These are phyloP conservation scores for Xylariomycetidae sp. DNA, from an alignment of 2,329 filamentous ascomycete species.

Conservation along the genomic window DNA sequence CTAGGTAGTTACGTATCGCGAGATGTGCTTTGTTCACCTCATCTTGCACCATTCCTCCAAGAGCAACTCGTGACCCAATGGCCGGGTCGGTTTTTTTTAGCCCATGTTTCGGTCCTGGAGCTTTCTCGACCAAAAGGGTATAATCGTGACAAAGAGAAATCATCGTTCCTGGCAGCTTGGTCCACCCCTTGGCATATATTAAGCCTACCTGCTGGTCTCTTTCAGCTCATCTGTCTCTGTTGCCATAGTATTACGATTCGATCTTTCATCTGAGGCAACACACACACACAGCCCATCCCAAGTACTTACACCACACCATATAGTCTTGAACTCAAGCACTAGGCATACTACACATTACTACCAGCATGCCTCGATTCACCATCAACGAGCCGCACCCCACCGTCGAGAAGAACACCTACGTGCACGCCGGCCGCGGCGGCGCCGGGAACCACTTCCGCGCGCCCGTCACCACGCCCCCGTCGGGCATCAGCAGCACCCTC, in stretches of 20 bases:
- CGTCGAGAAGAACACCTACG: constrained; percentile 40
- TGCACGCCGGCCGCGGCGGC: constrained; percentile 51
- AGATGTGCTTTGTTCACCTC: too few relatives aligned
- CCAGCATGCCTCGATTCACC: constrained; percentile 37
- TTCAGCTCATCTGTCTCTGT: constrained; percentile 1
- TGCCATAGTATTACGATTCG: constrained; percentile 2
- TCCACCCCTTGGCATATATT: constrained; percentile 20
- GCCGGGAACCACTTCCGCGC: constrained; percentile 52
- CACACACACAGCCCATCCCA: constrained; percentile 1
- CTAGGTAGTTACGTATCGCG: too few relatives aligned
- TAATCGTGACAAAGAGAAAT: constrained; percentile 27
- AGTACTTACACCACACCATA: constrained; percentile 7
- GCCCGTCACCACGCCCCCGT: constrained; percentile 34
- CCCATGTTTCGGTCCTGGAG: too few relatives aligned
- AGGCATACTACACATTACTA: constrained; percentile 1
- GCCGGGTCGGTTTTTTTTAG: too few relatives aligned
- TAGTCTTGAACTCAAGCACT: constrained; percentile 5
- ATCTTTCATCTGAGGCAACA: neutral
- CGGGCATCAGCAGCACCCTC: constrained; percentile 40
- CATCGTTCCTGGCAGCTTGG: constrained; percentile 7
- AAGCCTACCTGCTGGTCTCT: constrained; percentile 12
- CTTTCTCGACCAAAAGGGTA: constrained; percentile 13
- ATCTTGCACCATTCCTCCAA: too few relatives aligned
- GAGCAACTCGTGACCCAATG: too few relatives aligned
- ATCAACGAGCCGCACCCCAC: constrained; percentile 47